These are phyloP conservation scores for Tolypocladium ophioglossoides DNA, from an alignment of 2,329 filamentous ascomycete species.

Conservation along the genomic window DNA sequence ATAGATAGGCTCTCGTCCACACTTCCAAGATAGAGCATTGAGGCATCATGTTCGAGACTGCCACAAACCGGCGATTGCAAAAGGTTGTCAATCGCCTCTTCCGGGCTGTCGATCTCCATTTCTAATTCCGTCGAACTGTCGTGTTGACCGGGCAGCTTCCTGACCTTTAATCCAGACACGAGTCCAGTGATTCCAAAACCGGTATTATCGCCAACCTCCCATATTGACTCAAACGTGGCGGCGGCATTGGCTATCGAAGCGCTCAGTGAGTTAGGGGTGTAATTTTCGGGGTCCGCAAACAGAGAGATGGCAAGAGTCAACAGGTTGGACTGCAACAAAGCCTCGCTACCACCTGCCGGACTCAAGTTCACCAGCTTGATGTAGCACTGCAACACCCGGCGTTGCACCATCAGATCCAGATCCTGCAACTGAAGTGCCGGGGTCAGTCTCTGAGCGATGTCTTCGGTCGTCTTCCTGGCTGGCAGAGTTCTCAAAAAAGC, in stretches of 20 bases:
- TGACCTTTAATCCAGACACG: slow-evolving; percentile 65
- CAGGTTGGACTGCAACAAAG: slow-evolving; percentile 81
- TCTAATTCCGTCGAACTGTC: slow-evolving; percentile 32
- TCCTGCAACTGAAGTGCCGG: slow-evolving; percentile 84
- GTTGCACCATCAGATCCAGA: slow-evolving; percentile 83
- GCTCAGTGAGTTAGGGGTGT: slow-evolving; percentile 73
- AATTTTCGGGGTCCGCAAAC: slow-evolving; percentile 88
- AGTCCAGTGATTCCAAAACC: slow-evolving; percentile 89
- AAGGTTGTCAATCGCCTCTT: slow-evolving; percentile 52
- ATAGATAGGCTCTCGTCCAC: slow-evolving; percentile 28
- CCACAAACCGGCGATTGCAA: slow-evolving; percentile 65
- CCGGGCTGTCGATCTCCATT: slow-evolving; percentile 46
- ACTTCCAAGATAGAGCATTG: slow-evolving; percentile 58
- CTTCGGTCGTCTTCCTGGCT: slow-evolving; percentile 73
- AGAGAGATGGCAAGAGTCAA: slow-evolving; percentile 81
- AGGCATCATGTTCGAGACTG: slow-evolving; percentile 82
- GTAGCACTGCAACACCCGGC: slow-evolving; percentile 90
- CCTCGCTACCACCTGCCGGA: slow-evolving; percentile 73
- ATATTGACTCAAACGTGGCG: slow-evolving; percentile 83
- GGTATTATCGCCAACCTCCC: slow-evolving; percentile 90
- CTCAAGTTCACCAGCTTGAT: slow-evolving; percentile 83
- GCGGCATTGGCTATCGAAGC: slow-evolving; percentile 86
- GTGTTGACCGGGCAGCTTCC: slow-evolving; percentile 59
- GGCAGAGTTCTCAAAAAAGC: slow-evolving; percentile 81
- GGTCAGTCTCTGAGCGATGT: slow-evolving; percentile 71